Conservation (phyloP, 2,329 filamentous ascomycete genomes). For the Verticillium nonalfalfae region DNA sequence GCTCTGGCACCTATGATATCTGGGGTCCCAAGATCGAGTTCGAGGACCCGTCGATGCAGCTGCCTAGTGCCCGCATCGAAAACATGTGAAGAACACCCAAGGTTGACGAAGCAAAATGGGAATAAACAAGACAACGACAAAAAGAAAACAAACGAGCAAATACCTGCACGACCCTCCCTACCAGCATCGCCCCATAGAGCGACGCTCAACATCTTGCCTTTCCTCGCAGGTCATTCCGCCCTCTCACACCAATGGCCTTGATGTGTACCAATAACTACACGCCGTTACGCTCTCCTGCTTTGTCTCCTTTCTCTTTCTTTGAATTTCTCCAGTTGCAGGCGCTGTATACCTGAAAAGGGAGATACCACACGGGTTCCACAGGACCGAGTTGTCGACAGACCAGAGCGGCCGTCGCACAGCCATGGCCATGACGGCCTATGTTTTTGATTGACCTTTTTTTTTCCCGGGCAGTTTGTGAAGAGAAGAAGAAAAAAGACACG, state of each 20-base stretch:
- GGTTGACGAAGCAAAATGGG: background rate
- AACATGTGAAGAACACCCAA: conserved; percentile 11
- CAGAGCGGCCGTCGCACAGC: background rate
- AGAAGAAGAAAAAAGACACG: background rate
- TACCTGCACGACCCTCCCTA: background rate
- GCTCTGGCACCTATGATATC: conserved; percentile 42
- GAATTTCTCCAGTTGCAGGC: conserved; percentile 2
- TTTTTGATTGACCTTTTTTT: background rate
- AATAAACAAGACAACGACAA: too few species aligned
- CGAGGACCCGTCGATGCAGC: conserved; percentile 50
- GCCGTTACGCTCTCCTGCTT: conserved; percentile 5
- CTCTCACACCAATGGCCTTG: background rate
- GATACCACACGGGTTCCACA: conserved; percentile 23
- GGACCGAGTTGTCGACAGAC: conserved; percentile 16
- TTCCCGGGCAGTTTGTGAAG: background rate
- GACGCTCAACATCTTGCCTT: background rate
- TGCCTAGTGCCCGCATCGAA: conserved; percentile 53
- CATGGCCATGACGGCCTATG: background rate
- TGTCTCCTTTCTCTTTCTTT: conserved; percentile 5
- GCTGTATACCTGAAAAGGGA: conserved; percentile 12
- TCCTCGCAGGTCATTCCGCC: background rate
- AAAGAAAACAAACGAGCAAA: background rate
- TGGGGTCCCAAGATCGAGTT: conserved; percentile 52
- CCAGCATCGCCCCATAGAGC: background rate
- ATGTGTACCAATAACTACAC: conserved; percentile 7